Base-by-base conservation (phyloP, 371 early-diverging fungal genomes). In the Mucor plumbeus region DNA sequence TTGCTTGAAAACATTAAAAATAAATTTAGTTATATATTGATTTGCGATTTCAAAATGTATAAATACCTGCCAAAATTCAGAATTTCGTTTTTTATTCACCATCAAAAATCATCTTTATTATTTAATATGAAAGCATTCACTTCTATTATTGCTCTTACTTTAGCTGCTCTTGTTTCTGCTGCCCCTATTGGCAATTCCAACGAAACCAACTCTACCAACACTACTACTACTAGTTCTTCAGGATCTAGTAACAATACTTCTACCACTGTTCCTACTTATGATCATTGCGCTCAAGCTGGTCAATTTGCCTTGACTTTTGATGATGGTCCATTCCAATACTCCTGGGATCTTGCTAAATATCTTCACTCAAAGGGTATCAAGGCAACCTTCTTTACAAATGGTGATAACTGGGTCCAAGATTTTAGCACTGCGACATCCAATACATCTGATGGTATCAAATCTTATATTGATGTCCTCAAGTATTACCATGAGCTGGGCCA, bases 371-470 rank as follows among this genome's bases (percentile, higher is more conserved):
- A 62, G n/a, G 63, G 63, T 15, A 26, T 73, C 26, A 55, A 50
- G 14, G 89, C 83, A 5, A 92, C 91, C 1, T 91, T 90, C 73
- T 92, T 89, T 67, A 69, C 88, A 41, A 86, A 87, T 63, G 91
- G 91, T 10, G 40, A 74, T 5, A 76, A 73, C 40, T 70, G 59
- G 61, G 64, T 73, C 38, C 63, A 62, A 38, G 41, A 38, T 7
- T 35, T 13, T 21, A 15, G 19, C 6, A 41, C 36, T 7, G 43
- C 59, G 7, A 15, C 54, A 1, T 36, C 65, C 15, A 65, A 9
- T 4, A 68, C 69, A 9, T 21, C 40, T 13, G 71, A 70, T 56
- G 71, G 71, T 39, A 7, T n/a, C 19, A 70, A 68, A 11, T 50
- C 65, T 0, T 74, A 70, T 19, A 55, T 44, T 43, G 67, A 74